Conservation (phyloP, 306 rosid species). For the Inga laurina region DNA sequence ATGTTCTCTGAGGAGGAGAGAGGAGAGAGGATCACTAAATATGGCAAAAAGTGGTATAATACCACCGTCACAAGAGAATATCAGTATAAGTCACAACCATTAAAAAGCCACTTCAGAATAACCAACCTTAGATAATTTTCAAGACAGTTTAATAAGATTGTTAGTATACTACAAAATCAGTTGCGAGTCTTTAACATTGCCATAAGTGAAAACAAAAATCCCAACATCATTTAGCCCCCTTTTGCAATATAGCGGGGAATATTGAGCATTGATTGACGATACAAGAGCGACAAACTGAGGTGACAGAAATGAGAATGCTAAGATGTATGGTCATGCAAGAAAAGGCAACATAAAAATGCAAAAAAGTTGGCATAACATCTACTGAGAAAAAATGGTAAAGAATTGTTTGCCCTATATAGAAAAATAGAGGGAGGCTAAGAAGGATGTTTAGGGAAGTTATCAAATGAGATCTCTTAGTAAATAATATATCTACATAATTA, state of each 20-base stretch:
- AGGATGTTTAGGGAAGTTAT: background rate
- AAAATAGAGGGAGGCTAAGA: background rate
- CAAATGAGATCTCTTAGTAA: background rate
- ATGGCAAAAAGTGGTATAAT: background rate
- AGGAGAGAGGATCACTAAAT: background rate
- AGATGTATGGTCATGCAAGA: background rate
- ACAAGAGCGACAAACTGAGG: background rate
- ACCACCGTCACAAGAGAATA: background rate
- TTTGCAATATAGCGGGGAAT: background rate
- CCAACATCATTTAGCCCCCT: background rate
- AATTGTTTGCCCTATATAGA: background rate
- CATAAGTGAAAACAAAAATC: background rate
- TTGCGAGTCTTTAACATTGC: background rate
- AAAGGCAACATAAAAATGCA: background rate
- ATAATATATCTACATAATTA: background rate
- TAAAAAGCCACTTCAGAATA: slow-evolving; percentile 8
- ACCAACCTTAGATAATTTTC: background rate
- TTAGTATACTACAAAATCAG: slow-evolving; percentile 13
- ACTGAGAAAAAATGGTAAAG: background rate
- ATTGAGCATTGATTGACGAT: background rate
- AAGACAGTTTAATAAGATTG: background rate
- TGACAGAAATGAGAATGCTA: background rate
- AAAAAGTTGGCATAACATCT: background rate
- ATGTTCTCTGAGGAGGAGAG: background rate
- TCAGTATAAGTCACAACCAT: background rate